phyloP scores from a whole-genome alignment of 2,329 filamentous ascomycete species.

The Fusarium sulawesiense region DNA sequence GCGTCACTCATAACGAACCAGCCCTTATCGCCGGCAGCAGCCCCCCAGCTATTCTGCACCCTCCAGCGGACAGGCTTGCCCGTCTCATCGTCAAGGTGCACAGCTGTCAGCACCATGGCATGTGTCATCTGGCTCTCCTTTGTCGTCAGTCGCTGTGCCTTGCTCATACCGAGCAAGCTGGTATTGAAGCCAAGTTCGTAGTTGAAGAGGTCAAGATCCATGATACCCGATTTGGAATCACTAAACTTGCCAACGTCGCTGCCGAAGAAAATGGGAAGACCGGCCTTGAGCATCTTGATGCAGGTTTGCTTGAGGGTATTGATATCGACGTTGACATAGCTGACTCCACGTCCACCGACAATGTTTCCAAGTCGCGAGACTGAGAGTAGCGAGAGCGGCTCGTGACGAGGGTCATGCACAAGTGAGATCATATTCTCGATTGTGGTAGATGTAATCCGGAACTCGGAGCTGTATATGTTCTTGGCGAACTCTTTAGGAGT shows the following conservation, averaged over 20 bases:
- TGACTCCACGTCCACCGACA: conserved; percentile 78
- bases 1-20: conserved; percentile 91
- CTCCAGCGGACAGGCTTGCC: conserved; percentile 80
- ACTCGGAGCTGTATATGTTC: conserved; percentile 70
- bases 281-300: conserved; percentile 81
- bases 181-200: conserved; percentile 88
- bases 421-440: conserved; percentile 81
- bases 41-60: conserved; percentile 89
- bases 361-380: conserved; percentile 85
- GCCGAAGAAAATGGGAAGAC: conserved; percentile 88
- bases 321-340: conserved; percentile 87
- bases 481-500: conserved; percentile 79
- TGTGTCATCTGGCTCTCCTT: conserved; percentile 89
- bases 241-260: conserved; percentile 88
- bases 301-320: conserved; percentile 76
- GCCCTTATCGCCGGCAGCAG: conserved; percentile 75
- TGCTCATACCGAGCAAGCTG: conserved; percentile 76
- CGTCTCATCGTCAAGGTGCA: conserved; percentile 75
- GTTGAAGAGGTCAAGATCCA: conserved; percentile 82
- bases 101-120: conserved; percentile 90
- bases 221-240: conserved; percentile 74
- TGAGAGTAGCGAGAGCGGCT: conserved; percentile 76
- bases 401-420: conserved; percentile 86
- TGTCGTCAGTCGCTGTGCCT: conserved; percentile 77
- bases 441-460: conserved; percentile 68